phyloP scores from a whole-genome alignment of 306 rosid genomes.

The Astragalus glycyphyllos region DNA sequence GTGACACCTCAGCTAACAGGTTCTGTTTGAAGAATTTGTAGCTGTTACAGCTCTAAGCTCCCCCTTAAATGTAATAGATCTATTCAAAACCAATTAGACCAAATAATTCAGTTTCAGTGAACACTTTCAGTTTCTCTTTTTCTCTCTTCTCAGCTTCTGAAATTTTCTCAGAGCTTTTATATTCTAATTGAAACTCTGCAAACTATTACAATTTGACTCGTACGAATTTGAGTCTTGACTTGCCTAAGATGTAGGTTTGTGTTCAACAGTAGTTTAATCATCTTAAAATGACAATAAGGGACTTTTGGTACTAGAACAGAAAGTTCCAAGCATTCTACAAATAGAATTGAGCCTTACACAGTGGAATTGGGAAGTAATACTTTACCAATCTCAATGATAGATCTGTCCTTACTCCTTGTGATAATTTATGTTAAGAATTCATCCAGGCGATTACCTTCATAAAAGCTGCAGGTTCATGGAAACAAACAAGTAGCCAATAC shows the following conservation, averaged over 20 bases:
- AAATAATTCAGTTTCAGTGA: background rate
- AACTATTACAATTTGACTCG: background rate
- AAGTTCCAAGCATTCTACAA: background rate
- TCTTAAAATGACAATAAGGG: background rate
- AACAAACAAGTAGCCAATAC: constrained; percentile 6
- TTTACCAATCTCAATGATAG: constrained; percentile 21
- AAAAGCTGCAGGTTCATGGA: constrained; percentile 8
- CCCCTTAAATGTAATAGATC: background rate
- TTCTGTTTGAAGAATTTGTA: background rate
- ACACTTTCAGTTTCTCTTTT: background rate
- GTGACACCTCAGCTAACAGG: background rate
- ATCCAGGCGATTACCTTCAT: background rate
- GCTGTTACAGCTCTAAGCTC: background rate
- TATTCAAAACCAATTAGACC: background rate
- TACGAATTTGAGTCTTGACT: background rate
- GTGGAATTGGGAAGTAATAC: background rate
- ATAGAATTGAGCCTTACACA: background rate
- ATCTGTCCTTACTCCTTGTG: background rate
- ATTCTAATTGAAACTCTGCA: background rate
- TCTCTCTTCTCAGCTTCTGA: background rate
- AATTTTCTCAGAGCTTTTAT: background rate
- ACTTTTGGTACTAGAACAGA: background rate
- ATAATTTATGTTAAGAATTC: background rate
- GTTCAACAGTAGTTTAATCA: background rate
- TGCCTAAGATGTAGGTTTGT: background rate